These are phyloP conservation scores for Blastocystis sp. DNA, from an alignment of 352 stramenopile species.

Conservation along the genomic window DNA sequence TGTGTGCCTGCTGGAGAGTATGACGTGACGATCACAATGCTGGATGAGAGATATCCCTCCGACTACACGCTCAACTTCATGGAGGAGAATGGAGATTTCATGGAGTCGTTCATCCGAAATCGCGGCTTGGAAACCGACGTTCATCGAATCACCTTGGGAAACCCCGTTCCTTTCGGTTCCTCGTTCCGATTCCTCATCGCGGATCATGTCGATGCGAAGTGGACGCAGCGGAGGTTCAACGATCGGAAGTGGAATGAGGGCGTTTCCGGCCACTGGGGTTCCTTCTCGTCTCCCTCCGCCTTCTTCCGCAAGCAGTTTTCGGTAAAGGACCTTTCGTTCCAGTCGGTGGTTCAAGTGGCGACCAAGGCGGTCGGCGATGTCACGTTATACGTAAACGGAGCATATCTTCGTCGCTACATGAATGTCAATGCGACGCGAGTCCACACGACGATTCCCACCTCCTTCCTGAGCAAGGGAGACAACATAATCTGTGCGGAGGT, in stretches of 20 bases:
- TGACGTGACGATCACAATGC: too few species aligned
- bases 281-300: background rate
- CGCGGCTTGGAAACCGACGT: background rate
- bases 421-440: too few species aligned
- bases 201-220: background rate
- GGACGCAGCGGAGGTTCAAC: background rate
- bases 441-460: too few species aligned
- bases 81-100: background rate
- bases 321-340: background rate
- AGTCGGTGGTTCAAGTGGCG: background rate
- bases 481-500: too few species aligned
- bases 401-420: background rate
- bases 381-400: background rate
- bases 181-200: background rate
- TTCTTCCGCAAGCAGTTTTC: background rate
- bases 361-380: background rate
- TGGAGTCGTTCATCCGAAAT: background rate
- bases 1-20: too few species aligned
- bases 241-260: background rate
- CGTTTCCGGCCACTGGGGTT: background rate
- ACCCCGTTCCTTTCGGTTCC: background rate
- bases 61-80: too few species aligned
- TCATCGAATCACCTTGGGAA: background rate
- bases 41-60: too few species aligned
- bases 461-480: too few species aligned